Conservation (phyloP, 768 basidiomycete genomes). For the Suillus fuscotomentosus region DNA sequence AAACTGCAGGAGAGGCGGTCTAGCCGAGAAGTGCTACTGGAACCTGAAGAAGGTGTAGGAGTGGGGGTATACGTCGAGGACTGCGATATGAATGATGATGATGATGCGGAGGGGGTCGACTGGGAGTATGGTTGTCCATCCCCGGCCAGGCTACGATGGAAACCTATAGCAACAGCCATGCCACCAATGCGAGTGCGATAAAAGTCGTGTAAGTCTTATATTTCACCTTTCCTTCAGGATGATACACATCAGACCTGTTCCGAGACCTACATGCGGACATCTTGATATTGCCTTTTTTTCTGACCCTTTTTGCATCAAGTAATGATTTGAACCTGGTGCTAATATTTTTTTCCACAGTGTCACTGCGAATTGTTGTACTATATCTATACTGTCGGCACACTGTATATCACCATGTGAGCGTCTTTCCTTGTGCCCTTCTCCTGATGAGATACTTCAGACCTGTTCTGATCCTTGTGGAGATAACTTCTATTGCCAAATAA, state of each 20-base stretch:
- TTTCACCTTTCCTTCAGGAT: constrained; percentile 40
- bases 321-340: constrained; percentile 5
- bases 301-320: constrained; percentile 25
- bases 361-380: not conserved
- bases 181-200: constrained; percentile 43
- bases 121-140: constrained; percentile 59
- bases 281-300: constrained; percentile 59
- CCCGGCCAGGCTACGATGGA: constrained; percentile 53
- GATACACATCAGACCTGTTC: constrained; percentile 82
- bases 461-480: constrained; percentile 11
- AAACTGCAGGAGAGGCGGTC: constrained; percentile 47
- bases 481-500: constrained; percentile 3
- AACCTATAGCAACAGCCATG: constrained; percentile 50
- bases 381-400: not conserved
- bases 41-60: constrained; percentile 67
- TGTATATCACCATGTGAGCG: constrained; percentile 6
- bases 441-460: constrained; percentile 10
- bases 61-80: constrained; percentile 81
- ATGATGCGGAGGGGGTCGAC: constrained; percentile 31
- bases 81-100: constrained; percentile 44
- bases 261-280: constrained; percentile 59
- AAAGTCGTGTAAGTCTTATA: constrained; percentile 24
- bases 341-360: constrained; percentile 11
- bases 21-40: constrained; percentile 57
- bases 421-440: not conserved